Base-by-base conservation (phyloP, 345 rosid genomes). In the Brassica incana region DNA sequence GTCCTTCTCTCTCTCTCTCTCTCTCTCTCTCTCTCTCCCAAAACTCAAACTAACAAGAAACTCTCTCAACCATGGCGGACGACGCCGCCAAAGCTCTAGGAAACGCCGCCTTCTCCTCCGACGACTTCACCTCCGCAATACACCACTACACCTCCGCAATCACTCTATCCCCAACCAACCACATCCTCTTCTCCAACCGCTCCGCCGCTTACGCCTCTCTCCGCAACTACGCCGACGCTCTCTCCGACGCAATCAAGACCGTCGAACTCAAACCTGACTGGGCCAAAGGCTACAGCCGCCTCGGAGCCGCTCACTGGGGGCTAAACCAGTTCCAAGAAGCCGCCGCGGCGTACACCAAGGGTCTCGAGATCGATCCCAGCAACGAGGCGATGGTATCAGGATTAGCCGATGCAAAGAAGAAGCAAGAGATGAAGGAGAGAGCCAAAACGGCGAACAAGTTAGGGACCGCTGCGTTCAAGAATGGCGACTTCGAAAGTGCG, bases 141-240 rank as follows among this genome's bases (percentile, higher is more conserved):
- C 78, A 72, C 40, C 94, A 93, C 87, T 95, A 93, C 88, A 80
- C 90, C 2, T 91, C 88, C 3, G 99, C 99, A 4, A 91, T 95
- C 78, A 0, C 58, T 6, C 58, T 52, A n/a, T 52, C 58, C 6
- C 58, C 58, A 52, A 52, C 88, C 64, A 91, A 93, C 79, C 98
- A 95, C 84, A 97, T 93, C 32, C 95, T 93, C 79, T 95, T 82
- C 82, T 95, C 99, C 18, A 95, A 93, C 79, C 89, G 99, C 79
- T 93, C 99, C 72, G 99, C 99, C 9, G 90, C 97, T 40, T 69
- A 88, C 76, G 97, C 98, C 2, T 95, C 99, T 6, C 91, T 93
- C 45, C 81, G 85, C 70, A 80, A 85, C 52, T 95, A 87, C 85
- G 27, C 90, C 20, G 91, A 87, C 0, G 98, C 98, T 23, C 83